These are phyloP conservation scores for Calonectria crousiana DNA, from an alignment of 2,329 filamentous ascomycete genomes.

Conservation along the genomic window DNA sequence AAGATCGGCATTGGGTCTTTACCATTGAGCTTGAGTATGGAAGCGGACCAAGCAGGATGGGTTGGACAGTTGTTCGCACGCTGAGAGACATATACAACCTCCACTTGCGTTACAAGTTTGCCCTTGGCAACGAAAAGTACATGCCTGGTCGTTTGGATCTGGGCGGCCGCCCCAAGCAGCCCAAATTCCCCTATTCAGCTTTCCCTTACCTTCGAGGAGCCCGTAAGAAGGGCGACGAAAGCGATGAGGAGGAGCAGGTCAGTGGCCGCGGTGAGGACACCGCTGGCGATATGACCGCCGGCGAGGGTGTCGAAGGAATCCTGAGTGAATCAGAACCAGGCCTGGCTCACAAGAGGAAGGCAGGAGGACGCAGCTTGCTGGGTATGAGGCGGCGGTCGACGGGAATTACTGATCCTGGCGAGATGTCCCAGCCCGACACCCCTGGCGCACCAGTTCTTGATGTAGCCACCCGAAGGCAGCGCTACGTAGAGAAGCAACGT, in stretches of 20 bases:
- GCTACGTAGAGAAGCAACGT: constrained; percentile 86
- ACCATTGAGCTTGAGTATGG: constrained; percentile 96
- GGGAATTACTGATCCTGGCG: constrained; percentile 59
- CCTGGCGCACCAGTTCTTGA: constrained; percentile 64
- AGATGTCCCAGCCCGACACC: constrained; percentile 56
- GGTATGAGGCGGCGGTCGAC: constrained; percentile 67
- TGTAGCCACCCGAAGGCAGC: constrained; percentile 56
- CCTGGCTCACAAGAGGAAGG: constrained; percentile 56
- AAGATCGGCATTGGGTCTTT: constrained; percentile 84
- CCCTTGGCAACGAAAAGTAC: constrained; percentile 86
- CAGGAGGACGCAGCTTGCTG: constrained; percentile 67
- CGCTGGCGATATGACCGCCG: constrained; percentile 66
- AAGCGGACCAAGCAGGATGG: constrained; percentile 94
- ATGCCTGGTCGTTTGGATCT: constrained; percentile 75
- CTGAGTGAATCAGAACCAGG: constrained; percentile 50
- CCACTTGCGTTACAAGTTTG: constrained; percentile 92
- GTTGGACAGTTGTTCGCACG: constrained; percentile 91
- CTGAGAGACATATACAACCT: constrained; percentile 92
- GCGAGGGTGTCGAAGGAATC: constrained; percentile 69
- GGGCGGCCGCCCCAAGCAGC: constrained; percentile 81
- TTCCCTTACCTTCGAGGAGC: constrained; percentile 91
- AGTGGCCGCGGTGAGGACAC: constrained; percentile 58
- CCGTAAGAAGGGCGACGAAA: constrained; percentile 82
- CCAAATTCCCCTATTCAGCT: constrained; percentile 88
- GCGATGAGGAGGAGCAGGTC: constrained; percentile 76